A percentile compares a stretch with the other conserved stretches of the same genome.
Conservation (phyloP, 75 land plant species). For the Cunninghamia lanceolata region DNA sequence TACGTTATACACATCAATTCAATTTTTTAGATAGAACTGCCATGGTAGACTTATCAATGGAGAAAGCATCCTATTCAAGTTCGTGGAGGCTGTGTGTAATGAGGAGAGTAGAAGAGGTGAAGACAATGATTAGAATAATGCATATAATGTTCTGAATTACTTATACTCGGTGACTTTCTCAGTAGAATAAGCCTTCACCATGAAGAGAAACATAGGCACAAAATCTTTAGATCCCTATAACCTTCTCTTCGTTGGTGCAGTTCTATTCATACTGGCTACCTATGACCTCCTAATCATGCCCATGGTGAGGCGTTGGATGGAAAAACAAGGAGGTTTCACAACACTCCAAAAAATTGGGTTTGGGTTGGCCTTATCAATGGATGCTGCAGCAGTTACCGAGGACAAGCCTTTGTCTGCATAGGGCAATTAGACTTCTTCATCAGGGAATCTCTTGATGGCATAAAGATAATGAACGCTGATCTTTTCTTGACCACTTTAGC, state of each 20-base stretch:
- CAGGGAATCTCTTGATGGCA: slow-evolving; percentile 51
- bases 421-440: slow-evolving; percentile 83
- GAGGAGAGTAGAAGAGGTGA: slow-evolving; percentile 66
- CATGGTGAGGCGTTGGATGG: slow-evolving; percentile 44
- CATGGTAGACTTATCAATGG: slow-evolving; percentile 20
- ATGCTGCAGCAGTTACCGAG: slow-evolving; percentile 55
- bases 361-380: slow-evolving; percentile 68
- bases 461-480: slow-evolving; percentile 72
- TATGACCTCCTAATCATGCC: slow-evolving; percentile 69
- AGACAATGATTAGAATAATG: slow-evolving; percentile 55
- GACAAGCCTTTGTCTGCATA: slow-evolving; percentile 60
- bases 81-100: slow-evolving; percentile 62
- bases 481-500: slow-evolving; percentile 54
- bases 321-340: slow-evolving; percentile 61
- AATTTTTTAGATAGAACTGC: slow-evolving; percentile 79
- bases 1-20: slow-evolving; percentile 50
- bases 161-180: slow-evolving; percentile 73
- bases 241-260: slow-evolving; percentile 60
- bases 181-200: slow-evolving; percentile 67
- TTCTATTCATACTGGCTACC: slow-evolving; percentile 44
- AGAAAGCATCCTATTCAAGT: slow-evolving; percentile 17
- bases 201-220: slow-evolving; percentile 49
- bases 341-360: slow-evolving; percentile 53
- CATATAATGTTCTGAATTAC: slow-evolving; percentile 72
- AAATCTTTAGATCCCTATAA: slow-evolving; percentile 60